These are phyloP conservation scores for Neonectria sp. DNA, from an alignment of 2,329 filamentous ascomycete species.

Conservation along the genomic window DNA sequence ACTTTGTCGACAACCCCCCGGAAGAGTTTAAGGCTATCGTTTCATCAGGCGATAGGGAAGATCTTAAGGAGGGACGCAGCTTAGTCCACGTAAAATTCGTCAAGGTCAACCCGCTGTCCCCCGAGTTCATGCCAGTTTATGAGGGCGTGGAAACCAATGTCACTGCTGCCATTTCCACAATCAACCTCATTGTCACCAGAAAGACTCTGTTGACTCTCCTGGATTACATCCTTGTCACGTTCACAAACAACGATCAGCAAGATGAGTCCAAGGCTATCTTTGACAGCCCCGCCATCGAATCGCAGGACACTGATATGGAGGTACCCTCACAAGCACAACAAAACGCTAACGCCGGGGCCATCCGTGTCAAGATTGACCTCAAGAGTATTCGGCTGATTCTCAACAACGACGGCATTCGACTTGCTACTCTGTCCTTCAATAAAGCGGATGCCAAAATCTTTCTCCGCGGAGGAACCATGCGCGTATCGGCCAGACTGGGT, in stretches of 20 bases:
- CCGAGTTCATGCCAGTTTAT: slow-evolving; percentile 92
- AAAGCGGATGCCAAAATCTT: slow-evolving; percentile 94
- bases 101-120: slow-evolving; percentile 90
- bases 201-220: slow-evolving; percentile 92
- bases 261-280: slow-evolving; percentile 54
- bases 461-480: slow-evolving; percentile 87
- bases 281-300: slow-evolving; percentile 53
- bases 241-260: slow-evolving; percentile 72
- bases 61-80: slow-evolving; percentile 83
- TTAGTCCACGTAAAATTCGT: slow-evolving; percentile 92
- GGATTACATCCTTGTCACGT: slow-evolving; percentile 95
- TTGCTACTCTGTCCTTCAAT: slow-evolving; percentile 93
- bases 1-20: slow-evolving; percentile 91
- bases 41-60: slow-evolving; percentile 83
- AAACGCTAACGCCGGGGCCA: slow-evolving; percentile 73
- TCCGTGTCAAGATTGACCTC: slow-evolving; percentile 92
- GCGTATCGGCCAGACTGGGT: slow-evolving; percentile 87
- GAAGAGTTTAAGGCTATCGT: slow-evolving; percentile 97
- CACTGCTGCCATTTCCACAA: slow-evolving; percentile 91
- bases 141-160: slow-evolving; percentile 96
- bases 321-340: slow-evolving; percentile 52
- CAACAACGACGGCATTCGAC: slow-evolving; percentile 96
- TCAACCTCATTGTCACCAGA: slow-evolving; percentile 94
- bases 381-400: slow-evolving; percentile 95
- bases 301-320: slow-evolving; percentile 56